Percentiles rank a stretch among this genome's conserved stretches.
These are phyloP conservation scores for Begonia masoniana DNA, from an alignment of 306 rosid species.

Conservation along the genomic window DNA sequence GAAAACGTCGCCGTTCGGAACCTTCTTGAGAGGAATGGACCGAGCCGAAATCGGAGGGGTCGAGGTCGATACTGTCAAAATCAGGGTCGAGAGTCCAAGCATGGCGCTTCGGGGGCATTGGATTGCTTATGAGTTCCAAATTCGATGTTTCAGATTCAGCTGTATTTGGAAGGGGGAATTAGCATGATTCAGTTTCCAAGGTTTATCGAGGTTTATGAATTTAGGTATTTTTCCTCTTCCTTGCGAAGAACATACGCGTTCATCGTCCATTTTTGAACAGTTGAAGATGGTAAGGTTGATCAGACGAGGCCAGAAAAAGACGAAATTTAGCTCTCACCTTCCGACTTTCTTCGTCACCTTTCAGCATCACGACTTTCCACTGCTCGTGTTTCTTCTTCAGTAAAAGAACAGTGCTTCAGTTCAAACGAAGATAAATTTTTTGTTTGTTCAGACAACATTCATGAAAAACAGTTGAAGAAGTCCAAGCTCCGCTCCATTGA, in stretches of 20 bases:
- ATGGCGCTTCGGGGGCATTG: slow-evolving; percentile 21
- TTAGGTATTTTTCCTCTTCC: not conserved
- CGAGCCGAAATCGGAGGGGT: slow-evolving; percentile 52
- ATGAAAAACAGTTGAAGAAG: no score
- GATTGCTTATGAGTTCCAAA: not conserved
- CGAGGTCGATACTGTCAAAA: slow-evolving; percentile 67
- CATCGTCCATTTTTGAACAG: no score
- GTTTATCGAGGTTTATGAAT: not conserved
- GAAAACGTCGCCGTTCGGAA: slow-evolving; percentile 80
- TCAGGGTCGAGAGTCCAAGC: slow-evolving; percentile 29
- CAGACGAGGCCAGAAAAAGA: no score
- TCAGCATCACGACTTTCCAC: no score
- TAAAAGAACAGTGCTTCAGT: no score
- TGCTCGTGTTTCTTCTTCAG: no score
- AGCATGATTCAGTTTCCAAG: not conserved
- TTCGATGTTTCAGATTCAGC: not conserved
- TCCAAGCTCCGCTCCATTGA: no score
- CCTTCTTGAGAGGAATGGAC: slow-evolving; percentile 64
- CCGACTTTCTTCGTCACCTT: no score
- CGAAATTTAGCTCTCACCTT: no score
- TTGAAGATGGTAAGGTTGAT: no score
- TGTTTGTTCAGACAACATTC: no score
- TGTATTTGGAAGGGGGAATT: not conserved
- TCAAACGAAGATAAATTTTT: no score
- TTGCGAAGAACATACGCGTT: not conserved